Conservation (phyloP, 495 filamentous ascomycete species). For the Xylaria flabelliformis region DNA sequence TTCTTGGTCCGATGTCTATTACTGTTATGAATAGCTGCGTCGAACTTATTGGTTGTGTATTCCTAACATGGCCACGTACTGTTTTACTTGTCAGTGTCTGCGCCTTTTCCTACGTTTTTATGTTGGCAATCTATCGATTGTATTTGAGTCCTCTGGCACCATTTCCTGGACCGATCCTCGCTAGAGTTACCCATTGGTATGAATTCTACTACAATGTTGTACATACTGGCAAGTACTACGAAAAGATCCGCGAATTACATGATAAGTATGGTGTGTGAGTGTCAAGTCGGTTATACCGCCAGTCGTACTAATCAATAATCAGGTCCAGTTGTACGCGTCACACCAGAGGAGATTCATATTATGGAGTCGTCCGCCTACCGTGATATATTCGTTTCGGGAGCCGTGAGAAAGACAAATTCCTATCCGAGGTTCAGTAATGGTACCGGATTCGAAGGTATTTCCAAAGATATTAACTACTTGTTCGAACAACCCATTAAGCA, state of each 20-base stretch:
- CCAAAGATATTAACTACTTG: not conserved
- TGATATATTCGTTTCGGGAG: conserved; percentile 38
- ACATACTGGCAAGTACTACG: conserved; percentile 29
- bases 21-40: not conserved
- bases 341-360: conserved; percentile 50
- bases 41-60: not conserved
- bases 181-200: conserved; percentile 55
- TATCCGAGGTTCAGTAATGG: conserved; percentile 3
- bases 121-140: conserved; percentile 49
- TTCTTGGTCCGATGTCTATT: not conserved
- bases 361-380: conserved; percentile 49
- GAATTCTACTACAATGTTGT: conserved; percentile 44
- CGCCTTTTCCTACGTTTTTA: conserved; percentile 3
- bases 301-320: not conserved
- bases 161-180: conserved; percentile 58
- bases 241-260: conserved; percentile 28
- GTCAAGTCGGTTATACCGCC: not conserved
- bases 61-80: not conserved
- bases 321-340: conserved; percentile 49
- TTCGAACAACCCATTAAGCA: not conserved
- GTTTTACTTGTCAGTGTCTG: not conserved
- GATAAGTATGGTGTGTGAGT: conserved; percentile 21
- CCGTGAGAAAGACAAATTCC: conserved; percentile 9
- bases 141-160: conserved; percentile 56
- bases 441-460: conserved; percentile 17